Conservation (phyloP, 225 moss, liverwort and hornwort species). For the Polytrichum commune region DNA sequence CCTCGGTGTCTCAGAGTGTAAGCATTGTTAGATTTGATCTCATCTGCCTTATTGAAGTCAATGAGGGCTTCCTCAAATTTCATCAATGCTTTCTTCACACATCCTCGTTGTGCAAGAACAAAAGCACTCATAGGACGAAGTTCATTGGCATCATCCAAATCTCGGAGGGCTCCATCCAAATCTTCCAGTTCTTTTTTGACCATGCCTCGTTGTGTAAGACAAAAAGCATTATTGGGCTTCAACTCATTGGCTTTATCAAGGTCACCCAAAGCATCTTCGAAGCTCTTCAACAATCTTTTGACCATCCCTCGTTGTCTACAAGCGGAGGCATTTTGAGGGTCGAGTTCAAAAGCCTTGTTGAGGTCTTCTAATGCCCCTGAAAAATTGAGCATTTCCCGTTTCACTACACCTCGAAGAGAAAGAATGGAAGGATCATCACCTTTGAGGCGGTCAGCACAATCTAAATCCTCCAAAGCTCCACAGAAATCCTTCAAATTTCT, state of each 20-base stretch:
- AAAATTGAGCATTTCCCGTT: background rate
- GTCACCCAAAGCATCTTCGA: background rate
- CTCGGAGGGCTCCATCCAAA: background rate
- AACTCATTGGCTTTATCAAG: background rate
- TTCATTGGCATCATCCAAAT: background rate
- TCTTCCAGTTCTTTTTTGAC: slow-evolving; percentile 1
- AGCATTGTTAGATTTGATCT: background rate
- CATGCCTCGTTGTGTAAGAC: background rate
- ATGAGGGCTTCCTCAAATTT: slow-evolving; percentile 1
- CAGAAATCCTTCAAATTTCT: background rate
- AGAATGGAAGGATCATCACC: background rate
- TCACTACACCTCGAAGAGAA: background rate
- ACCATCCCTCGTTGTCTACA: background rate
- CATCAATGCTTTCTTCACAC: background rate
- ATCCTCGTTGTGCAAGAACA: background rate
- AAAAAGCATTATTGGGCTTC: background rate
- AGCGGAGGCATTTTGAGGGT: background rate
- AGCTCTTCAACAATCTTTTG: background rate
- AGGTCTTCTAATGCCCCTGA: background rate
- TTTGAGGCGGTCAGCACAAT: background rate
- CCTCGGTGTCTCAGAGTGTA: slow-evolving; percentile 1
- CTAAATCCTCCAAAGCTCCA: slow-evolving; percentile 6
- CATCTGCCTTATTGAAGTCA: slow-evolving; percentile 8
- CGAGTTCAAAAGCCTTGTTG: background rate
- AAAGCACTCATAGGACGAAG: slow-evolving; percentile 1